A percentile compares a stretch with the other conserved stretches of the same genome.
Evolutionary conservation across 306 rosid genomes (phyloP).

Genomic region (Acacia acuminata): DNA sequence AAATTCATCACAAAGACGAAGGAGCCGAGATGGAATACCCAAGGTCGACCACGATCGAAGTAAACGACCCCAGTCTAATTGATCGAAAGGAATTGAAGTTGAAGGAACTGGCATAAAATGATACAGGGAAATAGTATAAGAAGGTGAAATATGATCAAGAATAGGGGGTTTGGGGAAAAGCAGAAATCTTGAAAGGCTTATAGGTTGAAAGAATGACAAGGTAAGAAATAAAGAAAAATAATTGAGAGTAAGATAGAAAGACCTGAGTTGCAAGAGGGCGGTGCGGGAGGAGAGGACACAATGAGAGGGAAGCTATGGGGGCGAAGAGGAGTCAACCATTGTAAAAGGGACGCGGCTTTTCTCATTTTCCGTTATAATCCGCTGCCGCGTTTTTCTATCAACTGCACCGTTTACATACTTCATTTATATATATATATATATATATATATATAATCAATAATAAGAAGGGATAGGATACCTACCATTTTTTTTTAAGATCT

Average conservation of each 20-base stretch:
- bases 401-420: no score
- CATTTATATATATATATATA: no score
- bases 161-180: neutral
- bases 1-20: slow-evolving; percentile 37
- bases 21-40: slow-evolving; percentile 33
- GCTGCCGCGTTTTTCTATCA: no score
- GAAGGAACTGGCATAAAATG: neutral
- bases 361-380: no score
- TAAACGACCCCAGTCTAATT: slow-evolving; percentile 4
- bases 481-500: no score
- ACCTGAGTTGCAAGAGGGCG: neutral
- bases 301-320: neutral
- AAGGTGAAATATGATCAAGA: neutral
- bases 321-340: neutral
- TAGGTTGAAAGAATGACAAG: neutral
- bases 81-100: slow-evolving; percentile 28
- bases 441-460: no score
- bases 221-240: neutral
- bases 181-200: neutral
- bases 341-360: no score
- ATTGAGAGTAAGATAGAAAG: slow-evolving; percentile 5
- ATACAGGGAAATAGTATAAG: neutral
- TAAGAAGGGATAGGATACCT: no score
- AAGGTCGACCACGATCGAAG: slow-evolving; percentile 29
- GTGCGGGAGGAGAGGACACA: neutral